phyloP scores from a whole-genome alignment of 352 stramenopile genomes.

The Pythium brachiatum region DNA sequence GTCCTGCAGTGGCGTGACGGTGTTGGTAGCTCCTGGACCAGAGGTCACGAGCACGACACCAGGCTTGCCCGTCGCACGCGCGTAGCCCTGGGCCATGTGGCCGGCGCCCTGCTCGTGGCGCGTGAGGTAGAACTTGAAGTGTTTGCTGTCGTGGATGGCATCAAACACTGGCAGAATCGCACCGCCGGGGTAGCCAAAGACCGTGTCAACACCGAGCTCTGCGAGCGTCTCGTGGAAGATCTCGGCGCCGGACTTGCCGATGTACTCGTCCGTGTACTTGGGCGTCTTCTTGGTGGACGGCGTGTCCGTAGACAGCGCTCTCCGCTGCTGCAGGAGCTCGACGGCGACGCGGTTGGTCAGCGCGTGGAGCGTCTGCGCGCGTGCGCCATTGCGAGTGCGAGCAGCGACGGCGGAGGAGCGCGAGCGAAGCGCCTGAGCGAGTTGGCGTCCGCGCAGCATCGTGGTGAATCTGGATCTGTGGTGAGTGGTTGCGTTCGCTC shows the following conservation, averaged over 20 bases:
- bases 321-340: conserved; percentile 29
- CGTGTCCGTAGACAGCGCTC: conserved; percentile 24
- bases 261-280: conserved; percentile 78
- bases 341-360: conserved; percentile 25
- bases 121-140: conserved; percentile 83
- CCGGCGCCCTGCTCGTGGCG: conserved; percentile 81
- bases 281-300: conserved; percentile 18
- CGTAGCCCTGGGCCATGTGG: conserved; percentile 87
- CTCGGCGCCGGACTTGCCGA: conserved; percentile 90
- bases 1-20: conserved; percentile 92
- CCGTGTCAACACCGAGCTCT: conserved; percentile 87
- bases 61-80: conserved; percentile 79
- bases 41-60: conserved; percentile 93
- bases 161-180: conserved; percentile 94
- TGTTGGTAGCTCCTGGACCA: conserved; percentile 92
- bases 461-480: conserved; percentile 19
- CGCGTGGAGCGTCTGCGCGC: conserved; percentile 13
- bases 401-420: conserved; percentile 21
- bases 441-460: conserved; percentile 28
- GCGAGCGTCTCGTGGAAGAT: conserved; percentile 94
- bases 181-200: conserved; percentile 94
- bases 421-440: conserved; percentile 24
- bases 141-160: conserved; percentile 89
- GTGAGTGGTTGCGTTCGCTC: not conserved
- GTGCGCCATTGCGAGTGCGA: not conserved